phyloP scores from a whole-genome alignment of 208 protist genomes.

The Angomonas ambiguus region DNA sequence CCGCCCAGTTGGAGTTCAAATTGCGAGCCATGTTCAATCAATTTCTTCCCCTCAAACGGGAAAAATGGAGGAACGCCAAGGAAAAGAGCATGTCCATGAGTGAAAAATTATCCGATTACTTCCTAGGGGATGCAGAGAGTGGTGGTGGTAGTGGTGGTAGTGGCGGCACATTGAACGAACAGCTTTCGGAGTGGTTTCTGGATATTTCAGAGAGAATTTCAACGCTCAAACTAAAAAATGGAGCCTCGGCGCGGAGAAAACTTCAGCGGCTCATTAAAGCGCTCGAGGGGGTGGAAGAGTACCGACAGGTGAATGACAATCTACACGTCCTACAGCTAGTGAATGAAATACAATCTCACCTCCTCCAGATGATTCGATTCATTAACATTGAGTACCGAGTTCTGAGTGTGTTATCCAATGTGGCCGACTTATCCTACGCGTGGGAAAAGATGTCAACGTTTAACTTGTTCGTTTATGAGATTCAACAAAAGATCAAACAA shows the following conservation, averaged over 20 bases:
- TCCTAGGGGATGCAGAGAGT: constrained; percentile 85
- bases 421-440: constrained; percentile 96
- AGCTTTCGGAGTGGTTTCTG: constrained; percentile 93
- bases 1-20: constrained; percentile 93
- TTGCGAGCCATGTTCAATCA: constrained; percentile 85
- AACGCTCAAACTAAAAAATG: constrained; percentile 33
- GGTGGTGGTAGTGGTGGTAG: constrained; percentile 66
- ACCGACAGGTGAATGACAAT: constrained; percentile 90
- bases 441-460: constrained; percentile 93
- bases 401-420: constrained; percentile 82
- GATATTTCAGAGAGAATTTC: constrained; percentile 80
- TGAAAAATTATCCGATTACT: constrained; percentile 88
- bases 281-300: constrained; percentile 96
- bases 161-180: constrained; percentile 62
- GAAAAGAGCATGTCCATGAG: constrained; percentile 54
- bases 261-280: constrained; percentile 95
- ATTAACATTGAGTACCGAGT: constrained; percentile 91
- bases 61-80: constrained; percentile 85
- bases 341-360: constrained; percentile 71
- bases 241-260: constrained; percentile 85
- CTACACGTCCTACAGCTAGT: constrained; percentile 92
- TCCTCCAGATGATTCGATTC: constrained; percentile 94
- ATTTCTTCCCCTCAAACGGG: constrained; percentile 85
- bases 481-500: constrained; percentile 93
- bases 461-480: constrained; percentile 76